Base-by-base conservation (phyloP, 2,329 filamentous ascomycete species). In the Claviceps spartinae region DNA sequence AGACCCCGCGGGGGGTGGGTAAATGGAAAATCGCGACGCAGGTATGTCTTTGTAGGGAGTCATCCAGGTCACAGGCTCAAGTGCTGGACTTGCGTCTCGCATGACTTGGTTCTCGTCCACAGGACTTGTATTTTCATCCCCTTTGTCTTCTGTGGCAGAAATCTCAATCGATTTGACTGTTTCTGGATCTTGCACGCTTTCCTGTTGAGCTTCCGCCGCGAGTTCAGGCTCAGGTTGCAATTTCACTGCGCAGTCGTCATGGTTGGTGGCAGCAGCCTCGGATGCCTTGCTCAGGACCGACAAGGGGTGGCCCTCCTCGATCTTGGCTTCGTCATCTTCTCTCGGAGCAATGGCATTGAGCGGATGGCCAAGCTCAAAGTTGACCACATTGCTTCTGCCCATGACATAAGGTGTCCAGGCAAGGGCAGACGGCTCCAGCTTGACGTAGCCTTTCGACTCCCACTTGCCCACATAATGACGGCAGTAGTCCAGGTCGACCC, bases 321-420 rank as follows among this genome's bases (percentile, higher is more conserved):
- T 45, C 55, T 64, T 69, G 11, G 65, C 65, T 54, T 79, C 78
- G 6, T 85, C 81, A 22, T 88, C 89, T 55, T 94, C 89, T 38
- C 91, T 81, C 5, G 85, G 88, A 13, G 91, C 91, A 51, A 97
- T 87, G 1, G 91, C 86, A 57, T 88, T 90, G 52, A 97, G 72
- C 6, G 84, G 78, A 5, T 87, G 87, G 5, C 83, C 86, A 48
- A 89, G 79, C 62, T 95, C 88, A 60, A 93, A 91, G 60, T 88
- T 86, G 4, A 84, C 85, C 38, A 85, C 81, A 58, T 86, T 90
- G 65, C 80, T 85, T 56, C 88, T 82, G 26, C 93, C 91, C 89
- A 96, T 97, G 43, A 97, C 83, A 65, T 95, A 98, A 0, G 93
- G 93, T 14, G 90, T 96, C 93, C 93, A 98, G 11, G 90, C 85